Conservation (phyloP, 371 early-diverging fungal genomes). For the Parasitella parasitica region DNA sequence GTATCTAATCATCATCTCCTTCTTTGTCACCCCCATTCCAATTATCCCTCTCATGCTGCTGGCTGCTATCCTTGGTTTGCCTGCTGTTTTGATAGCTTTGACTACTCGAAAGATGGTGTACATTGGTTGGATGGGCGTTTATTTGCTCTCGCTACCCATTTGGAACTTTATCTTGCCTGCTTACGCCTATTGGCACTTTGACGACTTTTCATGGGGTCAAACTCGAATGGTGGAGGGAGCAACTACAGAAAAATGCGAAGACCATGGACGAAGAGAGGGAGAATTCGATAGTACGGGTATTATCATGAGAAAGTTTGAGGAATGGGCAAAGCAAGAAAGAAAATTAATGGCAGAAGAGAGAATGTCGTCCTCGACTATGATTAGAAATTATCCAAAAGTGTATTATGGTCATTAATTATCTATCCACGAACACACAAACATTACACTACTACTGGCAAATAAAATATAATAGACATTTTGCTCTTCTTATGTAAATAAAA, state of each 20-base stretch:
- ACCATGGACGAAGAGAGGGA: slow-evolving; percentile 51
- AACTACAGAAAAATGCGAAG: slow-evolving; percentile 66
- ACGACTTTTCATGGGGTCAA: slow-evolving; percentile 96
- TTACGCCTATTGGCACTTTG: slow-evolving; percentile 97
- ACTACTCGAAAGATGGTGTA: slow-evolving; percentile 84
- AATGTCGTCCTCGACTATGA: slow-evolving; percentile 13
- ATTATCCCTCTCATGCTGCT: slow-evolving; percentile 69
- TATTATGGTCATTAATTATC: slow-evolving; percentile 33
- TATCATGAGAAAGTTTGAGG: slow-evolving; percentile 47
- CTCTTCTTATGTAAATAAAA: too few relatives aligned
- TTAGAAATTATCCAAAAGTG: slow-evolving; percentile 33
- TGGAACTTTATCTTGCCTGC: slow-evolving; percentile 93
- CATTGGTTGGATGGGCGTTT: slow-evolving; percentile 90
- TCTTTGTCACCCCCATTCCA: slow-evolving; percentile 55
- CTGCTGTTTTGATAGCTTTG: slow-evolving; percentile 82
- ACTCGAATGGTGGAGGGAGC: slow-evolving; percentile 80
- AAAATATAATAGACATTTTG: too few relatives aligned
- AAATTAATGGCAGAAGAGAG: slow-evolving; percentile 24
- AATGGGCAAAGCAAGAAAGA: slow-evolving; percentile 43
- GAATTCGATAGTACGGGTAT: slow-evolving; percentile 52
- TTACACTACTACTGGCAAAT: too few relatives aligned
- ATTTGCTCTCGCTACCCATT: slow-evolving; percentile 84
- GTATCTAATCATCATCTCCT: slow-evolving; percentile 68
- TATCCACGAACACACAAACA: too few relatives aligned
- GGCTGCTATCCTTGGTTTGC: slow-evolving; percentile 79